phyloP scores from a whole-genome alignment of 768 basidiomycete genomes.

The Botryobasidium botryosum region DNA sequence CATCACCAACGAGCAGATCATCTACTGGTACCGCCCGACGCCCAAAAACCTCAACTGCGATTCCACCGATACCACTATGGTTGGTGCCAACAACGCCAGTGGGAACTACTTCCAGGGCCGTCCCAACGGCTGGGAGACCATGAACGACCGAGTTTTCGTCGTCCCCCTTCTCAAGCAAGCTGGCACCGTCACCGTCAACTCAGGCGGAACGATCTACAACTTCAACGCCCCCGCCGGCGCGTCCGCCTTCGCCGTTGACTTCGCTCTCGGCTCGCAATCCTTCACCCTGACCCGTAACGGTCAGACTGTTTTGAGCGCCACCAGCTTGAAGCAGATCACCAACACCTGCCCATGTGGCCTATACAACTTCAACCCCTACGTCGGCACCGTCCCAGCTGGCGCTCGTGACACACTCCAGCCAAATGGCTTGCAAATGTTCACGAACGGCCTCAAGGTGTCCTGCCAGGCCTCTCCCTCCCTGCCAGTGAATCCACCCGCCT shows the following conservation, averaged over 20 bases:
- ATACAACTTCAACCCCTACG: constrained; percentile 21
- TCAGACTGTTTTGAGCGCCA: constrained; percentile 3
- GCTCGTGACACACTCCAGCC: not conserved
- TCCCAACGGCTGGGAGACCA: constrained; percentile 18
- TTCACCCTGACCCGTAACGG: constrained; percentile 15
- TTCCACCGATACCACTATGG: constrained; percentile 15
- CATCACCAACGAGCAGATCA: not conserved
- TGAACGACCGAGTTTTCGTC: constrained; percentile 19
- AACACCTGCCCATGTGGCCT: constrained; percentile 16
- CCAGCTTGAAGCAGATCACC: constrained; percentile 11
- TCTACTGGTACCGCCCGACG: constrained; percentile 18
- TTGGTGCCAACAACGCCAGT: not conserved
- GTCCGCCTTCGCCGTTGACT: constrained; percentile 16
- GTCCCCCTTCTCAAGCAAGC: constrained; percentile 16
- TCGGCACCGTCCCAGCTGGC: constrained; percentile 12
- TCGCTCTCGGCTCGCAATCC: constrained; percentile 17
- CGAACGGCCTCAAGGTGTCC: constrained; percentile 2
- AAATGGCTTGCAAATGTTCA: not conserved
- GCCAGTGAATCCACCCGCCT: not conserved
- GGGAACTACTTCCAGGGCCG: constrained; percentile 13
- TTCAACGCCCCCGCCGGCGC: constrained; percentile 16
- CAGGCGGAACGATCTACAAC: constrained; percentile 14
- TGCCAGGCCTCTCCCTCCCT: not conserved
- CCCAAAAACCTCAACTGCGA: constrained; percentile 19
- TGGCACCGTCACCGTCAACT: constrained; percentile 18